Evolutionary conservation across 352 stramenopile genomes (phyloP), one percentile per base, ranked within the genome.

Genomic region (Lagenidium giganteum): DNA sequence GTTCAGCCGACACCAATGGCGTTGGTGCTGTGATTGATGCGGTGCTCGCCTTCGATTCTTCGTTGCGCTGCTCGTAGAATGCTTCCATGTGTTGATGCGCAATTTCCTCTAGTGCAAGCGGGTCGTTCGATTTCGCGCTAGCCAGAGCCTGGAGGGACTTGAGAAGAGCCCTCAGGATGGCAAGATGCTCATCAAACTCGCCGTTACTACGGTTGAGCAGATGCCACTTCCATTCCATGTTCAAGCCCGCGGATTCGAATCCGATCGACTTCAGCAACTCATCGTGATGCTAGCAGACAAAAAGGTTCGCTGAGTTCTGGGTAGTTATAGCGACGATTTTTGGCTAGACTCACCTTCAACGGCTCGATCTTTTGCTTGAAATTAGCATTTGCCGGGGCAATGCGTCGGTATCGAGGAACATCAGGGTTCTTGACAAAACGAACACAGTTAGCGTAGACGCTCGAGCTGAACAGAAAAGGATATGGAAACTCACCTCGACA

Each of bases 221-320:
- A 42, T 91, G 68, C 76, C 79, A 89, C 47, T 83, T 86, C 79
- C 79, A 92, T 41, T 92, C 79, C 70, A 92, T 80, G 51, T 87
- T 89, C 6, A 87, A 42, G 11, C 76, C 74, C 8, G 67, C 63
- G 21, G 64, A 79, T 37, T 87, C 76, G 18, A 92, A 92, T 1
- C 79, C 79, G 38, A 92, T 87, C 21, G 74, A 70, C 41, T 82
- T 74, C 18, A 92, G 70, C 44, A 92, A 41, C 23, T 84, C 74
- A 21, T 83, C 67, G 31, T 92, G 75, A 35, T 92, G 70, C 76
- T 90, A 30, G 18, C 38, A 14, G n/a, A 32, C 17, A 36, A 48
- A 16, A 9, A 2, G 13, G 1, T 20, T 38, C 32, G 16, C 32
- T 13, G 11, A 38, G 32, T 20, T 13, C 32, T 20, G 11, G 16